A percentile compares a stretch with the other conserved stretches of the same genome.
Conservation (phyloP, 1,139 yeast species). For the Kazachstania sp. region DNA sequence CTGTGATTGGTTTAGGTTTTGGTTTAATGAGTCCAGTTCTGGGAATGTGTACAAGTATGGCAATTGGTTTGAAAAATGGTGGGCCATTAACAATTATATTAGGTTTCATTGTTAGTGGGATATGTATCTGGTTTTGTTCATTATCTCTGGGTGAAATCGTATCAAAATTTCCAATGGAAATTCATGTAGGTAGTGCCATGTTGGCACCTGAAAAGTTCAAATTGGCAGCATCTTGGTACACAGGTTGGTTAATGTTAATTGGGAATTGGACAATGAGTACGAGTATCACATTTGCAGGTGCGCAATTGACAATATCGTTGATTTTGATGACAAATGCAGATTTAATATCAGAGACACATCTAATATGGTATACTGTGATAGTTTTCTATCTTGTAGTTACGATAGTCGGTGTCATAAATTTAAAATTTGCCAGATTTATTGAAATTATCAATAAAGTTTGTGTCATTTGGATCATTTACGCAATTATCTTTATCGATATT, state of each 20-base stretch:
- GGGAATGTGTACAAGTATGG: conserved; percentile 62
- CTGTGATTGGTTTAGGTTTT: conserved; percentile 66
- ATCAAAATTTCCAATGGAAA: conserved; percentile 67
- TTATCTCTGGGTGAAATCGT: conserved; percentile 63
- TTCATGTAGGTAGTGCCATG: conserved; percentile 68
- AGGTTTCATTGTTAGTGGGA: conserved; percentile 60
- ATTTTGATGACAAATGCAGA: conserved; percentile 52
- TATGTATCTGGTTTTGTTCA: conserved; percentile 55
- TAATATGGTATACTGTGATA: conserved; percentile 42
- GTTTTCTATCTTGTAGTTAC: conserved; percentile 50
- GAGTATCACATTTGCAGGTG: conserved; percentile 64
- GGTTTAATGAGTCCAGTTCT: conserved; percentile 74
- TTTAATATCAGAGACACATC: conserved; percentile 44
- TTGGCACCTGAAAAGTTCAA: conserved; percentile 51
- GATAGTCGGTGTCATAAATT: conserved; percentile 53
- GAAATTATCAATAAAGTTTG: conserved; percentile 59
- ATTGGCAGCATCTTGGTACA: conserved; percentile 55
- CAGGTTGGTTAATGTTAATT: conserved; percentile 65
- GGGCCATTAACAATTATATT: conserved; percentile 63
- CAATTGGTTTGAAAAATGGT: conserved; percentile 62
- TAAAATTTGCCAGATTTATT: conserved; percentile 48
- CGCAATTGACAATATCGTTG: conserved; percentile 59
- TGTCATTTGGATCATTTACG: conserved; percentile 64
- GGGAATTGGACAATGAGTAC: conserved; percentile 75
- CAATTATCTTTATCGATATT: conserved; percentile 61